These are phyloP conservation scores for Pistacia integerrima DNA, from an alignment of 345 rosid genomes.

Conservation along the genomic window DNA sequence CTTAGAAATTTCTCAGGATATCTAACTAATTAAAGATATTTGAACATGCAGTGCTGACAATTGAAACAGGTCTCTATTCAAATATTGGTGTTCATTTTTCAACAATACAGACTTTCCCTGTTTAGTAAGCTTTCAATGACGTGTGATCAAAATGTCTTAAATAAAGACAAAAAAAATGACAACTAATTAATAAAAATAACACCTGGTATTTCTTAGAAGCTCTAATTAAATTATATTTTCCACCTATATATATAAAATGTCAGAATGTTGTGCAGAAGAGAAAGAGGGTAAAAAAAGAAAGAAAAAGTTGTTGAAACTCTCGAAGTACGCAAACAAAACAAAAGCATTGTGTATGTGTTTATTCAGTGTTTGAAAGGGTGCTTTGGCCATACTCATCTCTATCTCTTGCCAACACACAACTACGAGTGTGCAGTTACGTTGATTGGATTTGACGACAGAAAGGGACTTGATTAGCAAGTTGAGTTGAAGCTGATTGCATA, in stretches of 20 bases:
- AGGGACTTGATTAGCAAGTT: conserved; percentile 5
- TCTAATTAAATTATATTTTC: too few relatives aligned
- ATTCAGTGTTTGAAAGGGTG: not conserved
- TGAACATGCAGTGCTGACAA: not conserved
- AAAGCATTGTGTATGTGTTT: not conserved
- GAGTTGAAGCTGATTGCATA: conserved; percentile 1
- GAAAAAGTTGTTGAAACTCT: not conserved
- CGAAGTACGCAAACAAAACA: not conserved
- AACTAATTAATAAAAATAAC: not conserved
- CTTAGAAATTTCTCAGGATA: not conserved
- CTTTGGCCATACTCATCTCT: not conserved
- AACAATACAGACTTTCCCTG: not conserved
- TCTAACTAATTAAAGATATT: not conserved
- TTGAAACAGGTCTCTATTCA: not conserved
- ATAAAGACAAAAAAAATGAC: too few relatives aligned
- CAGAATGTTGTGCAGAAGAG: not conserved
- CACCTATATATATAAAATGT: too few relatives aligned
- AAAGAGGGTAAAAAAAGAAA: not conserved
- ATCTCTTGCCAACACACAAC: not conserved
- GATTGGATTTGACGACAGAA: conserved; percentile 17
- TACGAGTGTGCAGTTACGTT: not conserved
- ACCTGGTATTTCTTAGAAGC: too few relatives aligned
- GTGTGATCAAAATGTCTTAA: too few relatives aligned
- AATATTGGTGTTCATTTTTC: too few relatives aligned
- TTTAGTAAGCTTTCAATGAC: not conserved